A percentile compares a stretch with the other conserved stretches of the same genome.
phyloP scores from a whole-genome alignment of 2,329 filamentous ascomycete species.

The Teratosphaeria gauchensis region DNA sequence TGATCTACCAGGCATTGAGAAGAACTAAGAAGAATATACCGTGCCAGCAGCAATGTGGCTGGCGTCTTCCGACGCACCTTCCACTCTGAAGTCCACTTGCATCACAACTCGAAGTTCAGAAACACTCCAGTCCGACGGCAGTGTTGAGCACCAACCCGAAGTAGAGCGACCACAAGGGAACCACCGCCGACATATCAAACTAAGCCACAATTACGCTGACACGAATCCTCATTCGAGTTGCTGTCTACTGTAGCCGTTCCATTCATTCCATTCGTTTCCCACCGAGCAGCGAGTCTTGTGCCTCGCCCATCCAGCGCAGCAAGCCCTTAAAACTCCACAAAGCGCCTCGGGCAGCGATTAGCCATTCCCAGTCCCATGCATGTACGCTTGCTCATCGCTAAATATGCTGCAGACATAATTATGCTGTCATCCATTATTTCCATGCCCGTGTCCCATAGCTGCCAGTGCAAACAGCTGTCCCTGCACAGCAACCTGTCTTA shows the following conservation, averaged over 20 bases:
- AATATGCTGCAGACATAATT: background rate
- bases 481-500: too few relatives aligned
- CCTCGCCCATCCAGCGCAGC: background rate
- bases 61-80: background rate
- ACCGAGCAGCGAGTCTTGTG: background rate
- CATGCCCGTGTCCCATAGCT: background rate
- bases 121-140: background rate
- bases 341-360: background rate
- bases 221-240: background rate
- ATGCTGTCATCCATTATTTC: background rate
- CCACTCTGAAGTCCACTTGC: background rate
- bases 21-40: background rate
- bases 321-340: background rate
- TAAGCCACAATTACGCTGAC: background rate
- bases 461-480: background rate
- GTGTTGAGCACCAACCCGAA: background rate
- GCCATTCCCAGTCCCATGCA: background rate
- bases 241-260: background rate
- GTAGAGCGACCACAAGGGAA: background rate
- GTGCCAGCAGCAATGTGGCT: background rate
- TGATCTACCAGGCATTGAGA: background rate
- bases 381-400: background rate
- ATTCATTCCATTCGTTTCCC: background rate
- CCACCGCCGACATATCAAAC: background rate
- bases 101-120: background rate